Evolutionary conservation across 208 protist species (phyloP).

Genomic region (Vickermania ingenoplastis): DNA sequence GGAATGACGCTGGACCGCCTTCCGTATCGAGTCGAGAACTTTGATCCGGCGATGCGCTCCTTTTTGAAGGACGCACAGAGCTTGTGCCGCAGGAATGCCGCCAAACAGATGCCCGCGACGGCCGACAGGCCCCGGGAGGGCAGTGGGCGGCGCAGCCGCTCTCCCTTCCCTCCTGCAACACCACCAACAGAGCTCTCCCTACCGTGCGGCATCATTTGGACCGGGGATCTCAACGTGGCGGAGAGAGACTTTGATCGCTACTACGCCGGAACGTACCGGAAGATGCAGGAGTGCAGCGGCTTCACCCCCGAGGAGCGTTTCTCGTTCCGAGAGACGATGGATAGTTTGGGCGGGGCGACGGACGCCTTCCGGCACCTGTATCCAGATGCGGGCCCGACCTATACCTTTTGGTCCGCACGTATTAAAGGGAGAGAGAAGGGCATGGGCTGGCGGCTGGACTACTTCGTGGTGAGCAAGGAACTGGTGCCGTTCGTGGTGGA

Average conservation of each 20-base stretch:
- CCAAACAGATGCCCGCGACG: constrained; percentile 1
- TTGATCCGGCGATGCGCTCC: constrained; percentile 62
- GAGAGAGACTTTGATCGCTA: constrained; percentile 90
- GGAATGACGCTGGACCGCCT: constrained; percentile 83
- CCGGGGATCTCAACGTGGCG: constrained; percentile 92
- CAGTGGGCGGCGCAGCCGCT: background rate
- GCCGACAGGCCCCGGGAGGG: background rate
- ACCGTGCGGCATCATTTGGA: constrained; percentile 73
- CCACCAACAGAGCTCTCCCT: too few relatives aligned
- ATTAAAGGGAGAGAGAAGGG: constrained; percentile 48
- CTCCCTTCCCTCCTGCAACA: constrained; percentile 5
- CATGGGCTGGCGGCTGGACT: constrained; percentile 90
- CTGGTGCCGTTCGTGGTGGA: constrained; percentile 61
- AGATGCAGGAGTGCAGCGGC: constrained; percentile 87
- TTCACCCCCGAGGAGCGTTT: constrained; percentile 89
- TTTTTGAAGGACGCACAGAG: constrained; percentile 29
- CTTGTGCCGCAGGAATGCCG: constrained; percentile 11
- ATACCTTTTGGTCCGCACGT: constrained; percentile 85
- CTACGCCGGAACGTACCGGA: constrained; percentile 68
- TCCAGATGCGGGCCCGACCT: constrained; percentile 51
- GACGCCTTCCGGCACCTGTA: constrained; percentile 88
- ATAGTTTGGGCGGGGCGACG: constrained; percentile 22
- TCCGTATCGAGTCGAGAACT: constrained; percentile 70
- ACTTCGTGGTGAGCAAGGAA: constrained; percentile 81
- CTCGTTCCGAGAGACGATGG: constrained; percentile 64